Base-by-base conservation (phyloP, 75 land plant species). In the Selaginella tamariscina region DNA sequence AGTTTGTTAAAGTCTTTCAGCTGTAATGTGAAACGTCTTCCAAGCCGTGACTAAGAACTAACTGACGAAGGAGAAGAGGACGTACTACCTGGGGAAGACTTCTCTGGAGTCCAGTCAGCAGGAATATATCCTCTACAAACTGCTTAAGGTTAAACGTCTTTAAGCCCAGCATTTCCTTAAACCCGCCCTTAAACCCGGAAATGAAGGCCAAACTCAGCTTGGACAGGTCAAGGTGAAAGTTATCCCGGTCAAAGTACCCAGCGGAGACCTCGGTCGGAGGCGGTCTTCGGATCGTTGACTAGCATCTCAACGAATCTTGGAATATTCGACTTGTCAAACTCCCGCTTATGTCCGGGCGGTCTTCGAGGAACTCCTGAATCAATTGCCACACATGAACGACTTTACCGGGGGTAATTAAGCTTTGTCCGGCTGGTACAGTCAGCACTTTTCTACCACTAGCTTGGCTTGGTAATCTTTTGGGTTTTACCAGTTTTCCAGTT, bases 281-380 rank as follows among this genome's bases (percentile, higher is more conserved):
- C 77, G 55, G 74, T 88, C 15, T 76, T 81, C n/a, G 71, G 31
- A 65, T 75, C 82, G 60, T 95, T 85, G 20, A 95, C 79, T 15
- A 95, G 76, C 2, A 95, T 80, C 80, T 90, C 99, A 26, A 95
- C 88, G 33, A 91, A 29, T 70, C 85, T 87, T 2, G 99, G 91
- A 74, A 87, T 90, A 18, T 66, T 57, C 27, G 70, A 74, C 23
- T 84, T 87, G 75, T 95, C 99, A 69, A 77, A 72, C 29, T 84
- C 78, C 57, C 86, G 82, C 82, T 89, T 95, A 54, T 84, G 83
- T 26, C 86, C 86, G 39, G 99, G 99, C 55, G 96, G 99, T 24
- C 99, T 76, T 1, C 96, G 91, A 54, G 99, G 88, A 71, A 95
- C 92, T 29, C 91, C 96, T 26, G 99, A 90, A 70, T 95, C 99